A percentile compares a stretch with the other conserved stretches of the same genome.
phyloP scores from a whole-genome alignment of 2,329 filamentous ascomycete genomes.

The Colletotrichum sp. region DNA sequence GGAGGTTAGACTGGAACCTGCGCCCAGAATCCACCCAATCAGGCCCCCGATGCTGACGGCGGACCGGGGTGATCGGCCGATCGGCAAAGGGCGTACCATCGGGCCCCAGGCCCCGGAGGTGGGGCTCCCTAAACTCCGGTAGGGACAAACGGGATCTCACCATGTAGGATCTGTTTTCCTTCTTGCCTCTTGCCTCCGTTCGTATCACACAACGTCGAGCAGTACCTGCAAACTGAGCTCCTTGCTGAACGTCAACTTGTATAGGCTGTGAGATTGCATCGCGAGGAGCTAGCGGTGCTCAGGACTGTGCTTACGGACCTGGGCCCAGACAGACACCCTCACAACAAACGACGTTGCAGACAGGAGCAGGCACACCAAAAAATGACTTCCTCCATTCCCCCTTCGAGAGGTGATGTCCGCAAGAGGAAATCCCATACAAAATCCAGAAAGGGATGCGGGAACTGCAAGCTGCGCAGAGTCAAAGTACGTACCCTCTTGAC shows the following conservation, averaged over 20 bases:
- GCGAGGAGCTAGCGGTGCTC: background rate
- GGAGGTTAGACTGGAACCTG: background rate
- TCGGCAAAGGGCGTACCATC: background rate
- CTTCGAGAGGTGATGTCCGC: slow-evolving; percentile 8
- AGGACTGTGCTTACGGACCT: background rate
- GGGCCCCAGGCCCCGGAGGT: background rate
- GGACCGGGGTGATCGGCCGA: background rate
- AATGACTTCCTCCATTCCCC: background rate
- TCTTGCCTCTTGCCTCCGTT: background rate
- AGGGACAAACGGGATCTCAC: background rate
- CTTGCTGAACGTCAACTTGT: background rate
- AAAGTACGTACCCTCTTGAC: slow-evolving; percentile 43
- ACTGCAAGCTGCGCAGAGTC: slow-evolving; percentile 59
- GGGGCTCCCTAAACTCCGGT: background rate
- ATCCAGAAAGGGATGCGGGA: slow-evolving; percentile 58
- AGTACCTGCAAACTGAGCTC: background rate
- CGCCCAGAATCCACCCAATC: background rate
- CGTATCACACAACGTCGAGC: background rate
- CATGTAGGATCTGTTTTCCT: background rate
- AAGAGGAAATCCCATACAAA: slow-evolving; percentile 52
- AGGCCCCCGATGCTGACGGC: background rate
- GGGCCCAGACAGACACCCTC: background rate
- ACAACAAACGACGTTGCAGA: background rate
- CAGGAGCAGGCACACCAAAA: background rate
- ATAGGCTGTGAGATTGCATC: background rate